Evolutionary conservation across 2,329 filamentous ascomycete genomes (phyloP), one percentile per base, ranked within the genome.

Genomic region (Pseudogymnoascus sp.): DNA sequence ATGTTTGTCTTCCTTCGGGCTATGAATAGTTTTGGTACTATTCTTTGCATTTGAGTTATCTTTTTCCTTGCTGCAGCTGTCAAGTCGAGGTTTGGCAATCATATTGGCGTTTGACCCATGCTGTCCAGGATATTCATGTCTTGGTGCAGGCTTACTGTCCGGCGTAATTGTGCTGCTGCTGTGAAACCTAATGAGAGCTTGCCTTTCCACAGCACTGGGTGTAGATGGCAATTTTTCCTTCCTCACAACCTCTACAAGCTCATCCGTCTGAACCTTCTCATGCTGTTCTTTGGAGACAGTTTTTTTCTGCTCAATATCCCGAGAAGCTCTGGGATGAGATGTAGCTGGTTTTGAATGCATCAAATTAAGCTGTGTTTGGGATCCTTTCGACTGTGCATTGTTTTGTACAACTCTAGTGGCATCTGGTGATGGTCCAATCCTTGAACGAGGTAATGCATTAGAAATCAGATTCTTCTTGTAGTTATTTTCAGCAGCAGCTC

Each of bases 81-180:
- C 56, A 67, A 42, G 67, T 28, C 18, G 37, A n/a, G 61, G 21
- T 10, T 33, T 62, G 33, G 18, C 42, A 62, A 44, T 23, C 7
- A 11, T 33, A 50, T 31, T 64, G 18, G 21, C 37, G 44, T 37
- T 35, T 12, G 25, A 28, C n/a, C 25, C 38, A 16, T 8, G 23
- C 6, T n/a, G 21, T 10, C 16, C 18, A 11, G 16, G 1, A 16
- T 14, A 18, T 56, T 16, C 42, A 28, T 53, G 12, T 62, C 37
- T 25, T 56, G 21, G 42, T 56, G 28, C 25, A 56, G 33, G 35
- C 38, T 68, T 69, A 16, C 66, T 53, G 31, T 66, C 67, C 4
- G 69, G 67, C 59, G 68, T 70, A 63, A 68, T 65, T 10, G 69
- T 69, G 44, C 71, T 72, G 44, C 71, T 72, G 21, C 70, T 66